Evolutionary conservation across 352 stramenopile species (phyloP), one percentile per base, ranked within the genome.

Genomic region (Phytopythium kandeliae): DNA sequence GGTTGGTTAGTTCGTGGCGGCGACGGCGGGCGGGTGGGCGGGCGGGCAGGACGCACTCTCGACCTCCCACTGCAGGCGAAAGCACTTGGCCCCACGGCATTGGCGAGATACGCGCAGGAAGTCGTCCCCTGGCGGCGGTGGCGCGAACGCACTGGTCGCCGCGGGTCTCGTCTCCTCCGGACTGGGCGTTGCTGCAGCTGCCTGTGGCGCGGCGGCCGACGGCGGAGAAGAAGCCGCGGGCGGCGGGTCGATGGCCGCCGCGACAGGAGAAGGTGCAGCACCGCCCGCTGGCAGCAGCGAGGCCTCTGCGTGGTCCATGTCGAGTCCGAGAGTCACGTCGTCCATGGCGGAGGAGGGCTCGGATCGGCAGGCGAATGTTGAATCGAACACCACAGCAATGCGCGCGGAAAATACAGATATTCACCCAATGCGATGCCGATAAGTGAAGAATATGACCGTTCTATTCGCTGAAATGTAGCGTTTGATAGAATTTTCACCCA

Each of bases 31-130:
- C n/a, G n/a, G n/a, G n/a, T n/a, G n/a, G n/a, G n/a, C 30, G 35
- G 6, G 19, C 3, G n/a, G 35, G 11, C 24, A 10, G 6, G 22
- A 57, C 80, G 51, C 51, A 92, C 81, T 84, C 53, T 92, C 78
- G 7, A 78, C 69, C 50, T 92, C 81, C 81, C 81, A 92, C 56
- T 90, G 78, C 16, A 90, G 38, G 42, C 81, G 81, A 48, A 87
- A 81, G 54, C 81, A 90, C 48, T 82, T 74, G 30, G 51, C 63
- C 16, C 78, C 72, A 49, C 67, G 75, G 62, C 81, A 92, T 45
- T 79, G 74, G 34, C 69, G 62, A 0, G 78, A 89, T 1, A 92
- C 73, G 7, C 77, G 67, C 17, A 92, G 44, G 30, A 64, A 67
- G 4, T 89, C 78, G 31, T 88, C 70, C 9, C 42, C 58, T 5